Evolutionary conservation across 106 monocot species (phyloP).

Genomic region (Acorus calamus): DNA sequence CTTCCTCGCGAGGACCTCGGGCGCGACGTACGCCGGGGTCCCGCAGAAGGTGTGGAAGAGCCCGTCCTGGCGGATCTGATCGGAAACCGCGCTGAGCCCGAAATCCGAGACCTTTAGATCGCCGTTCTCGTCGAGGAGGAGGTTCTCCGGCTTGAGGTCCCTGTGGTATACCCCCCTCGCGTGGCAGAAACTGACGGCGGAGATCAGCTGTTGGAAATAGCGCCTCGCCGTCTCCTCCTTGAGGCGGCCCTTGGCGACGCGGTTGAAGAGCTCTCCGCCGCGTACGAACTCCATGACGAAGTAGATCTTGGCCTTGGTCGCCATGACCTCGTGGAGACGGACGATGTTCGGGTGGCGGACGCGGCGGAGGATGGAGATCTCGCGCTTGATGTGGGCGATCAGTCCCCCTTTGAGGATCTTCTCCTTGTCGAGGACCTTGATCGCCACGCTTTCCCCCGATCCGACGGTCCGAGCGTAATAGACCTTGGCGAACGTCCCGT

Average conservation of each 20-base stretch:
- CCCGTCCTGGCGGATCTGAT: conserved; percentile 38
- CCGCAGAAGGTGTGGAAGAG: conserved; percentile 62
- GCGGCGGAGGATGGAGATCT: conserved; percentile 10
- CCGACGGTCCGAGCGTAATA: conserved; percentile 15
- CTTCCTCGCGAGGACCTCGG: conserved; percentile 29
- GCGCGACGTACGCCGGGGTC: conserved; percentile 60
- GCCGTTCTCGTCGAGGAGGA: conserved; percentile 60
- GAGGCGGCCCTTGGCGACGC: conserved; percentile 19
- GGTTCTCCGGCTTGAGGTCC: conserved; percentile 80
- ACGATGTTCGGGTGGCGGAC: conserved; percentile 25
- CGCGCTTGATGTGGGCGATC: conserved; percentile 12
- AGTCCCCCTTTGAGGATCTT: conserved; percentile 18
- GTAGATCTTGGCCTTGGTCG: too few relatives aligned
- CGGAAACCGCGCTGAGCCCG: conserved; percentile 60
- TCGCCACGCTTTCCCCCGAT: conserved; percentile 23
- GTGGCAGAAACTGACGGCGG: conserved; percentile 80
- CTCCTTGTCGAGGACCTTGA: conserved; percentile 37
- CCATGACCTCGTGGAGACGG: background rate
- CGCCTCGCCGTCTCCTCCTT: conserved; percentile 25
- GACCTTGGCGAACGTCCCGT: conserved; percentile 35
- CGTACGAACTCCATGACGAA: too few relatives aligned
- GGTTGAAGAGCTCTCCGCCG: conserved; percentile 12
- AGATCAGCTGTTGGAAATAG: conserved; percentile 70
- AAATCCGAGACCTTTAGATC: conserved; percentile 79
- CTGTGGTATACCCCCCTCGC: conserved; percentile 71